Evolutionary conservation across 768 basidiomycete species (phyloP).

Genomic region (Calocybe indica): DNA sequence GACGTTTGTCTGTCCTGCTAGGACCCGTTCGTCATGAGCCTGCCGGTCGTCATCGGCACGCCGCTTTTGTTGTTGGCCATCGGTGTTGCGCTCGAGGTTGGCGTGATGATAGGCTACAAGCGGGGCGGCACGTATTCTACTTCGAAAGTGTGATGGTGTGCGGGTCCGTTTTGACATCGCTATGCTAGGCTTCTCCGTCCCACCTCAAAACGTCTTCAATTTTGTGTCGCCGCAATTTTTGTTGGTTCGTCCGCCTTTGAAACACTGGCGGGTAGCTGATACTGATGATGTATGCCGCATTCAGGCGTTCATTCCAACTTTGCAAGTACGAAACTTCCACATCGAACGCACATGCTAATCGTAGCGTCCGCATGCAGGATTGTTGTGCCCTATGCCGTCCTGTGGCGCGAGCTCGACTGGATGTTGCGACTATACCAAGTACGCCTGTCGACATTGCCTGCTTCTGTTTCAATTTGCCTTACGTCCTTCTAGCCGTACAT

Average conservation of each 20-base stretch:
- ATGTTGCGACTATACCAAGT: conserved; percentile 55
- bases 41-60: conserved; percentile 30
- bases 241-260: conserved; percentile 24
- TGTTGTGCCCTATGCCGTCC: conserved; percentile 41
- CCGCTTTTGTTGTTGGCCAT: conserved; percentile 38
- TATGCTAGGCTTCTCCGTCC: conserved; percentile 48
- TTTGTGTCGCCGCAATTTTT: conserved; percentile 42
- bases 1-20: conserved; percentile 7
- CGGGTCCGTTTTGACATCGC: neutral
- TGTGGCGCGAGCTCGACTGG: conserved; percentile 51
- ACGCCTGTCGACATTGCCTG: conserved; percentile 7
- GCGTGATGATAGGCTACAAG: conserved; percentile 31
- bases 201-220: conserved; percentile 40
- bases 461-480: conserved; percentile 5
- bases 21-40: conserved; percentile 27
- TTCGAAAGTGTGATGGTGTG: neutral
- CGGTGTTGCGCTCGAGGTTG: conserved; percentile 44
- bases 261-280: neutral
- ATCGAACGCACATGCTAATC: neutral
- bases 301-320: conserved; percentile 56
- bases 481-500: conserved; percentile 50
- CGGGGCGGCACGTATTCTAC: conserved; percentile 31
- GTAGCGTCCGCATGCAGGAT: conserved; percentile 20
- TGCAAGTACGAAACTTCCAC: conserved; percentile 21
- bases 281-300: neutral